phyloP scores from a whole-genome alignment of 2,329 filamentous ascomycete genomes.

The Sporothrix euskadiensis region DNA sequence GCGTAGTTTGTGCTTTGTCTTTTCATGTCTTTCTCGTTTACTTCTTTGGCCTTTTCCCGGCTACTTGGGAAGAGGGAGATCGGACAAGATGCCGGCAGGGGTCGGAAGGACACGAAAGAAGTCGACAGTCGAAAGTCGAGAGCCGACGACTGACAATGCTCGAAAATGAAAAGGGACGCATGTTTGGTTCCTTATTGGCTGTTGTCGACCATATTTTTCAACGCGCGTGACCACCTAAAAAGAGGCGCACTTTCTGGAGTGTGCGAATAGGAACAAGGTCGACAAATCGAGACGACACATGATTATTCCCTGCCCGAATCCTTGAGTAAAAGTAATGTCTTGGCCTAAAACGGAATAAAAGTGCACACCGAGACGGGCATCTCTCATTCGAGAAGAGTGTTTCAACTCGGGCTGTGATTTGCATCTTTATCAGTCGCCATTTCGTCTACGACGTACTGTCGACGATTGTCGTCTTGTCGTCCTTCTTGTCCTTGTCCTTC shows the following conservation, averaged over 20 bases:
- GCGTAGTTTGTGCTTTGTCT: background rate
- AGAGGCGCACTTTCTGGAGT: background rate
- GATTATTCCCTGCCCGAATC: background rate
- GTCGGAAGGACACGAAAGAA: background rate
- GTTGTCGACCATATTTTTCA: background rate
- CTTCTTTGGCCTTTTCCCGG: conserved; percentile 1
- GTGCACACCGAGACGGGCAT: background rate
- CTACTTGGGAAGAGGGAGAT: conserved; percentile 16
- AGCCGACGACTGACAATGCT: background rate
- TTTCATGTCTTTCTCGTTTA: background rate
- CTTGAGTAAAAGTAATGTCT: background rate
- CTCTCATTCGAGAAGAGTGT: background rate
- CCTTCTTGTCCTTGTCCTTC: too few relatives aligned
- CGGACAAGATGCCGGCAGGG: background rate
- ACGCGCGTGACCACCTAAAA: conserved; percentile 14
- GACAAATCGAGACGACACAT: conserved; percentile 14
- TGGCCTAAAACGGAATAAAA: background rate
- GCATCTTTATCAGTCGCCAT: background rate
- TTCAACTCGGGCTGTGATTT: background rate
- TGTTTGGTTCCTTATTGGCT: background rate
- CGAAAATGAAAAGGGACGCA: background rate
- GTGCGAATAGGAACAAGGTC: background rate
- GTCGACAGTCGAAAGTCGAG: too few relatives aligned
- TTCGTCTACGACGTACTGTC: background rate
- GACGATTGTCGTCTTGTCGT: background rate